Base-by-base conservation (phyloP, 176 grass and related monocot genomes). In the Ananas comosus region DNA sequence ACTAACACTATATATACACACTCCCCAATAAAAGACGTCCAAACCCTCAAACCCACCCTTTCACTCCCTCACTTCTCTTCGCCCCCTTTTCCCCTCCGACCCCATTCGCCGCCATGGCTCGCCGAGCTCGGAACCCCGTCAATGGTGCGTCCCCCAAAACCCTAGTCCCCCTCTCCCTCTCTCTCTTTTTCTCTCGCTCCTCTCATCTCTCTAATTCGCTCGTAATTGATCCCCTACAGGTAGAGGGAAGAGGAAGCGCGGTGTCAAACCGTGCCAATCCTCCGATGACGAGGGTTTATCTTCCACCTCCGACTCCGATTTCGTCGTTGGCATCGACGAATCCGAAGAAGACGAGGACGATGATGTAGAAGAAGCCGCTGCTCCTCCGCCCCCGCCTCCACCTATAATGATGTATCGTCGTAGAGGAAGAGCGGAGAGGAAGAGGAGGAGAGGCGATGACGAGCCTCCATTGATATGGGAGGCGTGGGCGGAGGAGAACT, bases 401-500 rank as follows among this genome's bases (percentile, higher is more conserved):
- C 18, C 12, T 25, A 9, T 14, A 21, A 17, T 63, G 27, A 19
- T 0, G 49, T 12, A 51, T 19, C 16, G n/a, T 51, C 33, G 12
- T 57, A 50, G 74, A 64, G 33, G 64, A 73, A 65, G 23, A 87
- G 67, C 68, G 81, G 61, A 65, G 70, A 63, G 50, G 71, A 22
- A 76, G 12, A 13, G 73, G 21, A 63, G 21, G 22, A 50, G 0
- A 42, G 33, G 33, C 33, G 53, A 72, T 17, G 24, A 48, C 21
- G 12, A 0, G 11, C 47, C 72, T 69, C 63, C 29, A 19, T 72
- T 97, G 76, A 27, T 76, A 1, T 97, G 93, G 93, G 21, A 90
- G 69, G 70, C 12, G 23, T 96, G 93, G 93, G 77, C 81, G 47
- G 28, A 48, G 3, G 83, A 85, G 17, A 92, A 96, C 50, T 64